Evolutionary conservation across 768 basidiomycete genomes (phyloP).

Genomic region (Hygrocybe coccinea): DNA sequence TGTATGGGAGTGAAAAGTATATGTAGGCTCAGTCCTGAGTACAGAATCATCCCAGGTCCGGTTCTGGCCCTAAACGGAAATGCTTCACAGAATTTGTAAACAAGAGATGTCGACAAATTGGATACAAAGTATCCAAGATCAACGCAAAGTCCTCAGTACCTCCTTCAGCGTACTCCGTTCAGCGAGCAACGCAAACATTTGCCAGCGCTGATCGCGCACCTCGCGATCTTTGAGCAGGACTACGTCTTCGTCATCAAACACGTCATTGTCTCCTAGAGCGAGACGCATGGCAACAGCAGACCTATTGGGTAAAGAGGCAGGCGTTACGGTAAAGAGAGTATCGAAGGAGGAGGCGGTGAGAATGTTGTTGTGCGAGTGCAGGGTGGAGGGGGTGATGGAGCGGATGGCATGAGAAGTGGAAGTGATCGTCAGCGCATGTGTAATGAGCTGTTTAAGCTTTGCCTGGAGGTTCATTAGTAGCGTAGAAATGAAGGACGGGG

Average conservation of each 20-base stretch:
- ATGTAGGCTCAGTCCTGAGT: too few species aligned
- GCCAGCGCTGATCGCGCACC: conserved; percentile 67
- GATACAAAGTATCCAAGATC: background rate
- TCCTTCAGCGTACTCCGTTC: conserved; percentile 72
- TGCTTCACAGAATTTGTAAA: too few species aligned
- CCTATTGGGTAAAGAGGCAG: conserved; percentile 71
- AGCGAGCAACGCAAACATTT: conserved; percentile 67
- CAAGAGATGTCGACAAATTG: background rate
- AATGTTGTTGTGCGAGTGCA: conserved; percentile 36
- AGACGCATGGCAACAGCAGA: conserved; percentile 75
- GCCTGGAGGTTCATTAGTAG: conserved; percentile 40
- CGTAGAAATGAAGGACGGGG: background rate
- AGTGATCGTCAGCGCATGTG: conserved; percentile 71
- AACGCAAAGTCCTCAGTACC: conserved; percentile 33
- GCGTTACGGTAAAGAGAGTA: conserved; percentile 71
- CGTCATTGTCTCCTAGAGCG: conserved; percentile 48
- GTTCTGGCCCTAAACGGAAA: too few species aligned
- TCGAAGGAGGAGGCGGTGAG: conserved; percentile 70
- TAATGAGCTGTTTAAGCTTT: conserved; percentile 79
- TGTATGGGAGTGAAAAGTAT: too few species aligned
- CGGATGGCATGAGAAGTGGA: conserved; percentile 71
- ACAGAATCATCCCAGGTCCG: too few species aligned
- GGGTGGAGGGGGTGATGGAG: conserved; percentile 62
- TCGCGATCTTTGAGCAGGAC: conserved; percentile 57
- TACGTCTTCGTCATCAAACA: conserved; percentile 50